Percentiles rank a stretch among this genome's conserved stretches.
Conservation (phyloP, 495 filamentous ascomycete genomes). For the Evernia prunastri region DNA sequence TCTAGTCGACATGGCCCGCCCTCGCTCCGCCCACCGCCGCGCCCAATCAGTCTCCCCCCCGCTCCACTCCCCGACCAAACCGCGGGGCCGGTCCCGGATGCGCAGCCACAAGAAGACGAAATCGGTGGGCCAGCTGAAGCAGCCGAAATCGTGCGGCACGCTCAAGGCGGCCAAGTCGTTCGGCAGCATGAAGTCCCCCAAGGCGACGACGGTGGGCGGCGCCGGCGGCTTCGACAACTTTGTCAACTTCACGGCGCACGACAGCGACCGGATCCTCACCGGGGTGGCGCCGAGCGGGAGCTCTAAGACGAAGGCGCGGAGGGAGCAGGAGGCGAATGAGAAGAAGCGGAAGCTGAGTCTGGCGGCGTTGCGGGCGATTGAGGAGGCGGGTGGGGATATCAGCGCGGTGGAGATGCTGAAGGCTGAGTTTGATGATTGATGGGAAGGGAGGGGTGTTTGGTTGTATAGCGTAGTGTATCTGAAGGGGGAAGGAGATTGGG, state of each 20-base stretch:
- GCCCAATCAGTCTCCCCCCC: neutral
- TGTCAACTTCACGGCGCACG: constrained; percentile 86
- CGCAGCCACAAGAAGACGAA: constrained; percentile 9
- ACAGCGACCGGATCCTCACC: constrained; percentile 72
- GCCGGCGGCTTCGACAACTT: constrained; percentile 76
- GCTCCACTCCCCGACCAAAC: neutral
- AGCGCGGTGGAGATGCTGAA: constrained; percentile 31
- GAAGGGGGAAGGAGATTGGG: no score
- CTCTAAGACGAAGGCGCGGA: constrained; percentile 84
- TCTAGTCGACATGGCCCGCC: neutral
- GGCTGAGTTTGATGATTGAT: constrained; percentile 10
- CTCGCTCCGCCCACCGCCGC: constrained; percentile 6
- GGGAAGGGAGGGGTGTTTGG: constrained; percentile 10
- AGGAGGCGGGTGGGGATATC: constrained; percentile 73
- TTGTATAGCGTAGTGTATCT: neutral
- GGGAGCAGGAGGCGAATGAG: constrained; percentile 82
- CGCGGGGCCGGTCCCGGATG: neutral
- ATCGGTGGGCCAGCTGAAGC: constrained; percentile 9
- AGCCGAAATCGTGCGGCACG: constrained; percentile 29
- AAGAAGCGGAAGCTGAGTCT: constrained; percentile 67
- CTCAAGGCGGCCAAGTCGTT: constrained; percentile 22
- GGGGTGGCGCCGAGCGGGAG: constrained; percentile 88
- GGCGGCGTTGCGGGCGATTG: constrained; percentile 63
- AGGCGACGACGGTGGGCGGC: constrained; percentile 31
- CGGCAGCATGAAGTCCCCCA: constrained; percentile 33